These are phyloP conservation scores for Metarhizium sp. DNA, from an alignment of 2,329 filamentous ascomycete species.

Conservation along the genomic window DNA sequence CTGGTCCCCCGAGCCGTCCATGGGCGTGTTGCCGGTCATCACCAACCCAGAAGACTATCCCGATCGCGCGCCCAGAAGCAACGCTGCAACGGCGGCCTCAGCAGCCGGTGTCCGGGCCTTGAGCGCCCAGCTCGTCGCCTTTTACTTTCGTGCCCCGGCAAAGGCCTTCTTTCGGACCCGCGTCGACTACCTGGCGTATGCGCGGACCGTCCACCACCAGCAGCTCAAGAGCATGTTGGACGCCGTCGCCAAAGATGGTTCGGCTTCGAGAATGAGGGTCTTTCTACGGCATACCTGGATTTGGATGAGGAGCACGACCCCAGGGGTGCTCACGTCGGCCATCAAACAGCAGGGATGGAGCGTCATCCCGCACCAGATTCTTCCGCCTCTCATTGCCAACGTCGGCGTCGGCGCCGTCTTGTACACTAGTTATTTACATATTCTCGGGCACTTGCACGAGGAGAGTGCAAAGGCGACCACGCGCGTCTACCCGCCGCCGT, in stretches of 20 bases:
- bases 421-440: constrained; percentile 67
- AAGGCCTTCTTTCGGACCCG: constrained; percentile 88
- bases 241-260: constrained; percentile 25
- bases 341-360: constrained; percentile 62
- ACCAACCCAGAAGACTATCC: constrained; percentile 25
- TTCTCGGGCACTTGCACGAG: constrained; percentile 55
- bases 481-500: constrained; percentile 61
- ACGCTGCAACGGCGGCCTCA: constrained; percentile 62
- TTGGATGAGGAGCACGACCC: constrained; percentile 55
- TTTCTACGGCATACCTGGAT: constrained; percentile 33
- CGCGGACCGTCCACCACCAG: constrained; percentile 41
- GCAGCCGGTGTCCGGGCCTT: constrained; percentile 77
- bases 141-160: constrained; percentile 84
- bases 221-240: constrained; percentile 28
- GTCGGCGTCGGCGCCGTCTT: constrained; percentile 64
- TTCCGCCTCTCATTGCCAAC: constrained; percentile 67
- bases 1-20: constrained; percentile 14
- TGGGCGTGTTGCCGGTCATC: constrained; percentile 35
- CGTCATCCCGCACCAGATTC: constrained; percentile 66
- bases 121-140: constrained; percentile 74
- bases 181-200: constrained; percentile 69
- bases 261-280: constrained; percentile 21
- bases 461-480: constrained; percentile 48
- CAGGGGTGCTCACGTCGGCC: constrained; percentile 58
- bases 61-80: constrained; percentile 39